These are phyloP conservation scores for Trichosporon sp. DNA, from an alignment of 1,284 basidiomycete species.

Conservation along the genomic window DNA sequence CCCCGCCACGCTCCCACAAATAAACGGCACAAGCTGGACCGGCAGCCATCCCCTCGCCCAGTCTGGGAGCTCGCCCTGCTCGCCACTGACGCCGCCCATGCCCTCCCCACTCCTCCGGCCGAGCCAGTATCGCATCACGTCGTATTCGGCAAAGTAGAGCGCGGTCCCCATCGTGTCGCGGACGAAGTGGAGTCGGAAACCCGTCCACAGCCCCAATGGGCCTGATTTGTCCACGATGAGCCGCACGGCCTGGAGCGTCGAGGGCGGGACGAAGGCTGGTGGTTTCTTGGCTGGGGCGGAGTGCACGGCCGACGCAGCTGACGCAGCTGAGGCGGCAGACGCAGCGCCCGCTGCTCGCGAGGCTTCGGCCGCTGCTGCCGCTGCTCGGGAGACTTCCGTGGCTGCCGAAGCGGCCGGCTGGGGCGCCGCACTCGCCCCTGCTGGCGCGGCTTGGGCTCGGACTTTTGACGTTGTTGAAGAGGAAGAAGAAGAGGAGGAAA, in stretches of 20 bases:
- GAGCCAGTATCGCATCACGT: slow-evolving; percentile 44
- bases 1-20: slow-evolving; percentile 46
- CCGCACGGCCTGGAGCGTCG: slow-evolving; percentile 40
- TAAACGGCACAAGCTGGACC: slow-evolving; percentile 40
- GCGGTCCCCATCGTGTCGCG: slow-evolving; percentile 46
- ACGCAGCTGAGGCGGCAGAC: too few relatives aligned
- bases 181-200: slow-evolving; percentile 43
- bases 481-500: not conserved
- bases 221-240: slow-evolving; percentile 35
- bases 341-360: not conserved
- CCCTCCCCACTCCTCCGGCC: slow-evolving; percentile 14
- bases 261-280: slow-evolving; percentile 29
- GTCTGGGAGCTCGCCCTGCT: slow-evolving; percentile 40
- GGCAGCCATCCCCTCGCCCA: slow-evolving; percentile 44
- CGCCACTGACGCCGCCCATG: slow-evolving; percentile 7
- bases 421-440: not conserved
- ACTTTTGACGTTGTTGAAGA: not conserved
- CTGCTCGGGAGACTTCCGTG: not conserved
- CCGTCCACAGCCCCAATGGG: slow-evolving; percentile 38
- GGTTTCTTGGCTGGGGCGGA: not conserved
- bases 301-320: not conserved
- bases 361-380: not conserved
- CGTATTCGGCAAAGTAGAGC: slow-evolving; percentile 48
- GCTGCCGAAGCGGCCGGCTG: slow-evolving; percentile 11
- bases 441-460: not conserved